Conservation (phyloP, 495 filamentous ascomycete genomes). For the Umbilicaria muhlenbergii region DNA sequence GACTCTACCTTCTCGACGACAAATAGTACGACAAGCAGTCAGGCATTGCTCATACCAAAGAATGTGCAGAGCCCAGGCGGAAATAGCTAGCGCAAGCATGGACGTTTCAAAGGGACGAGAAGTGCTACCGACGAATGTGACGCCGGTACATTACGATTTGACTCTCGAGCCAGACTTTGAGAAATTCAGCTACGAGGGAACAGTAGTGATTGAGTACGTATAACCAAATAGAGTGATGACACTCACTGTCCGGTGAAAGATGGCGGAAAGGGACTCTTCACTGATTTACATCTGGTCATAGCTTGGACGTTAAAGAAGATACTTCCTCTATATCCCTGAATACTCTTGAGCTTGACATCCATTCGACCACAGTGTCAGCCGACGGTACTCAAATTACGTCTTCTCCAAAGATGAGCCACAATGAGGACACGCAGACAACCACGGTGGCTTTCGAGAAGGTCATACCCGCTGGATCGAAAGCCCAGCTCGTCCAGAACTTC, state of each 20-base stretch:
- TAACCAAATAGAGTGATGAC: conserved; percentile 29
- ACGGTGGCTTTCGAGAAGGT: conserved; percentile 43
- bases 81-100: conserved; percentile 17
- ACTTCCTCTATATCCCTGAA: conserved; percentile 79
- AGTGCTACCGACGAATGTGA: conserved; percentile 53
- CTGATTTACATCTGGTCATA: conserved; percentile 5
- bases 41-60: conserved; percentile 27
- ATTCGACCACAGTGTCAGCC: conserved; percentile 47
- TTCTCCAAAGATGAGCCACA: conserved; percentile 33
- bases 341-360: conserved; percentile 70
- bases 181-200: conserved; percentile 46
- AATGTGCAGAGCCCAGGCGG: conserved; percentile 24
- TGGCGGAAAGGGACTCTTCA: not conserved
- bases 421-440: conserved; percentile 44
- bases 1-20: not conserved
- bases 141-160: conserved; percentile 49
- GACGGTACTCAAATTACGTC: conserved; percentile 32
- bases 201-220: conserved; percentile 47
- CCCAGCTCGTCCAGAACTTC: conserved; percentile 44
- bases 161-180: conserved; percentile 53
- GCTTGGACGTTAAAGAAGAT: conserved; percentile 71
- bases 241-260: not conserved
- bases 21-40: not conserved
- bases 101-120: conserved; percentile 40
- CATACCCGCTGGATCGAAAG: conserved; percentile 40